Percentiles rank a stretch among this genome's conserved stretches.
Conservation (phyloP, 192 early-diverging fungal species). For the Rhizophlyctis rosea region DNA sequence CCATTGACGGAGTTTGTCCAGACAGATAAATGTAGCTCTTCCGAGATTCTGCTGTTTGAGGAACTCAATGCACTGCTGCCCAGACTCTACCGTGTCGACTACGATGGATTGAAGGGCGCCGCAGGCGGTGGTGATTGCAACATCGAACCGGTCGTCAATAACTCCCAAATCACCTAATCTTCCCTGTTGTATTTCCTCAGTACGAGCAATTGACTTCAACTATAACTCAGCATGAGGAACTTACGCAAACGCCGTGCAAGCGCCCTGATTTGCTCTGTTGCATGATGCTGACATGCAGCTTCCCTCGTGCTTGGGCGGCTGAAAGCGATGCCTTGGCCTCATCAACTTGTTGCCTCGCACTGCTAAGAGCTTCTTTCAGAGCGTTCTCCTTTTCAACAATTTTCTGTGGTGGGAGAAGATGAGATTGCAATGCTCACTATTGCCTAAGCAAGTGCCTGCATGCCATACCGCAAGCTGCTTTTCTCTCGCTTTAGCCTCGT, state of each 20-base stretch:
- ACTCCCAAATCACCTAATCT: conserved; percentile 95
- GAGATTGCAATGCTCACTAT: no score
- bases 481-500: no score
- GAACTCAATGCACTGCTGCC: conserved; percentile 85
- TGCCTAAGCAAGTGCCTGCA: no score
- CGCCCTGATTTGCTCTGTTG: conserved; percentile 67
- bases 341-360: conserved; percentile 63
- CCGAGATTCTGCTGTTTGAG: conserved; percentile 83
- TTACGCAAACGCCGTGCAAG: conserved; percentile 73
- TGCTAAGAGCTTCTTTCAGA: no score
- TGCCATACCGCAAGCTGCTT: no score
- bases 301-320: conserved; percentile 62
- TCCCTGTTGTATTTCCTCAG: conserved; percentile 56
- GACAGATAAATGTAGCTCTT: conserved; percentile 75
- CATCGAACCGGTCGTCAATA: conserved; percentile 91
- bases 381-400: no score
- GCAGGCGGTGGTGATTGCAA: conserved; percentile 91
- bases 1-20: conserved; percentile 66
- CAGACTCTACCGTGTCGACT: conserved; percentile 82
- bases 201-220: no score
- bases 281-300: conserved; percentile 65
- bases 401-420: no score
- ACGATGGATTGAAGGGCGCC: conserved; percentile 82
- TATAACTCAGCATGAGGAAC: no score
- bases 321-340: conserved; percentile 65